Evolutionary conservation across 495 filamentous ascomycete species (phyloP), one percentile per base, ranked within the genome.

Genomic region (Hyaloscypha bicolor): DNA sequence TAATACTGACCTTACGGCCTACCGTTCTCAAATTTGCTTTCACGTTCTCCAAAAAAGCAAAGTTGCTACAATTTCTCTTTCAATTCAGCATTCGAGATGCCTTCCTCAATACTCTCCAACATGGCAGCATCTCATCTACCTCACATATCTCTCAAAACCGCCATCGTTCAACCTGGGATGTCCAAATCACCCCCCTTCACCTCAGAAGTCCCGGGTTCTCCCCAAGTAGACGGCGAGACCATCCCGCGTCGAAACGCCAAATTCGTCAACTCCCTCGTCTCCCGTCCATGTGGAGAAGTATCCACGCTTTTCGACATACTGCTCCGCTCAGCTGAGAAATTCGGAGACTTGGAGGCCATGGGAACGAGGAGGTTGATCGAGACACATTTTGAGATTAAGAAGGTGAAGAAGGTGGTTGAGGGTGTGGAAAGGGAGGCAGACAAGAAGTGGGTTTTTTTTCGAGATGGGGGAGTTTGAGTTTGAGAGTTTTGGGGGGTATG

Each of bases 391-490:
- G 87, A 90, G 77, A 83, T 75, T 16, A 91, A 88, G 77, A 88
- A 86, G 76, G 76, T 90, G 21, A 82, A 85, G 77, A 90, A 89
- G 78, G 76, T 86, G 29, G 78, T 89, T 51, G 86, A 89, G 65
- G 87, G 88, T 66, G 76, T 86, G 77, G 81, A 85, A 73, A 75
- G 74, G 45, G 78, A 86, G 77, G 81, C 86, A 4, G 85, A 89
- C 32, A 90, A 90, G 79, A 80, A 87, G 70, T 91, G 88, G 88
- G 83, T 80, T 6, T 89, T 84, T 84, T 76, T 90, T 86, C 67
- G 88, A 90, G 80, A 79, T 90, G 55, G 83, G 82, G 51, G 77
- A 79, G 9, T 91, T 86, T 79, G 71, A 79, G 21, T 91, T 83
- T 76, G 70, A 84, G 70, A 89, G 83, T 56, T 91, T 86, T 76